Conservation (phyloP, 2,329 filamentous ascomycete species). For the Passalora sequoiae region DNA sequence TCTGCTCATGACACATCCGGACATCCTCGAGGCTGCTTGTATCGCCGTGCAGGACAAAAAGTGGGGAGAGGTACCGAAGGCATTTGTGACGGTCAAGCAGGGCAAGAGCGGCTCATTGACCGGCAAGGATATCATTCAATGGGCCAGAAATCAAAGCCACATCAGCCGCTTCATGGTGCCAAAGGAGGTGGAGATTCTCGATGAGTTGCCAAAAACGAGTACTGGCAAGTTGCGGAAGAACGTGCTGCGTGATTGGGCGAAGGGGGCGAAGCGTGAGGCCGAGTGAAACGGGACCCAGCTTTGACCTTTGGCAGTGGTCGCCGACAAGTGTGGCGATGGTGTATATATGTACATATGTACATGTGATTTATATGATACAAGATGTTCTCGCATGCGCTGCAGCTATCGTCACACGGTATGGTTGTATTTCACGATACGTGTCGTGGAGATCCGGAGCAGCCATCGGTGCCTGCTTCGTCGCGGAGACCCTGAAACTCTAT, state of each 20-base stretch:
- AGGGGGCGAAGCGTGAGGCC: slow-evolving; percentile 36
- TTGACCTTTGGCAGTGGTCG: no score
- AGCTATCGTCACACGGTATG: no score
- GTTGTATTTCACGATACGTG: no score
- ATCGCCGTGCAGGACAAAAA: slow-evolving; percentile 81
- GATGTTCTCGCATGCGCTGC: no score
- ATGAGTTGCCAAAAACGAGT: slow-evolving; percentile 89
- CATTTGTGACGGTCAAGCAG: slow-evolving; percentile 75
- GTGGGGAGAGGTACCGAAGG: slow-evolving; percentile 96
- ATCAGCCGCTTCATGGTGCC: slow-evolving; percentile 91
- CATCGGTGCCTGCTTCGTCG: no score
- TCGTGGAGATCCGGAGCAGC: no score
- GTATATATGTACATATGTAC: no score
- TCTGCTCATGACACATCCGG: slow-evolving; percentile 81
- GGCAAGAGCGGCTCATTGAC: slow-evolving; percentile 49
- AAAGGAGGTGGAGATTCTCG: slow-evolving; percentile 68
- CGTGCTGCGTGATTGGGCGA: slow-evolving; percentile 79
- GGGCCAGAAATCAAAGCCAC: slow-evolving; percentile 73
- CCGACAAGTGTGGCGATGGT: no score
- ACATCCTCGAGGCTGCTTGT: slow-evolving; percentile 85
- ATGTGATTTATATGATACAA: no score
- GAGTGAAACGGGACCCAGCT: no score
- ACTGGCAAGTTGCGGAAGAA: slow-evolving; percentile 98
- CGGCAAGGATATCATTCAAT: slow-evolving; percentile 69
- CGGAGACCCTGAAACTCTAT: no score